A percentile compares a stretch with the other conserved stretches of the same genome.
Evolutionary conservation across 768 basidiomycete genomes (phyloP).

Genomic region (Agaricus sinodeliciosus): DNA sequence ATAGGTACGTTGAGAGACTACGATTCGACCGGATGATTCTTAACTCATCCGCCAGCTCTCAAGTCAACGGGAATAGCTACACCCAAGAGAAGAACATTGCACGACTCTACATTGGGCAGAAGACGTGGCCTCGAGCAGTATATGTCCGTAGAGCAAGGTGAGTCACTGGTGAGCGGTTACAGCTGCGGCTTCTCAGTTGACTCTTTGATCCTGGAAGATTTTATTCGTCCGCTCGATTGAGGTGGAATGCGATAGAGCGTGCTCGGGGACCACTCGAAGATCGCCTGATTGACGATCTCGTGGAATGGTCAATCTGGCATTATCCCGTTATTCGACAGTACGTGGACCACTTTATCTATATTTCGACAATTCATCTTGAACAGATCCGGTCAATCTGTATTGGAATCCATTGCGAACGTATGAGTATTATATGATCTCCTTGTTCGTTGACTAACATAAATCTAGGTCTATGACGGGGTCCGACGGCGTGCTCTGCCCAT

Average conservation of each 20-base stretch:
- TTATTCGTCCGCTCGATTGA: conserved; percentile 60
- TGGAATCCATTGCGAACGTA: conserved; percentile 48
- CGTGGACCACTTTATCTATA: conserved; percentile 10
- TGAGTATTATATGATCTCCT: conserved; percentile 11
- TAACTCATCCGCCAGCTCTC: conserved; percentile 35
- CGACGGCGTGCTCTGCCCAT: conserved; percentile 54
- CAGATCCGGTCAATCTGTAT: conserved; percentile 41
- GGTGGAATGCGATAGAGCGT: conserved; percentile 72
- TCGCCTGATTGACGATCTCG: conserved; percentile 59
- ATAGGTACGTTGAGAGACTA: conserved; percentile 25
- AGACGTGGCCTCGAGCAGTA: conserved; percentile 70
- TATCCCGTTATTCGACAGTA: conserved; percentile 54
- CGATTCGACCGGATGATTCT: not conserved
- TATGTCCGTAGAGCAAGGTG: conserved; percentile 63
- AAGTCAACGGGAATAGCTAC: conserved; percentile 50
- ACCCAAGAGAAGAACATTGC: conserved; percentile 58
- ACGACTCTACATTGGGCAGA: conserved; percentile 62
- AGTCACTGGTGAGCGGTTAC: conserved; percentile 8
- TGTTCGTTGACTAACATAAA: not conserved
- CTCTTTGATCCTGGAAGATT: conserved; percentile 29
- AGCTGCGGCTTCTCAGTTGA: not conserved
- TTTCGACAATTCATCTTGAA: conserved; percentile 18
- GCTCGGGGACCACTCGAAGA: conserved; percentile 53
- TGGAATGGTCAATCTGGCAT: conserved; percentile 74
- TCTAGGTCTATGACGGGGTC: conserved; percentile 62